A percentile compares a stretch with the other conserved stretches of the same genome.
phyloP scores from a whole-genome alignment of 139 green algal genomes.

The Picochlorum costavermella region DNA sequence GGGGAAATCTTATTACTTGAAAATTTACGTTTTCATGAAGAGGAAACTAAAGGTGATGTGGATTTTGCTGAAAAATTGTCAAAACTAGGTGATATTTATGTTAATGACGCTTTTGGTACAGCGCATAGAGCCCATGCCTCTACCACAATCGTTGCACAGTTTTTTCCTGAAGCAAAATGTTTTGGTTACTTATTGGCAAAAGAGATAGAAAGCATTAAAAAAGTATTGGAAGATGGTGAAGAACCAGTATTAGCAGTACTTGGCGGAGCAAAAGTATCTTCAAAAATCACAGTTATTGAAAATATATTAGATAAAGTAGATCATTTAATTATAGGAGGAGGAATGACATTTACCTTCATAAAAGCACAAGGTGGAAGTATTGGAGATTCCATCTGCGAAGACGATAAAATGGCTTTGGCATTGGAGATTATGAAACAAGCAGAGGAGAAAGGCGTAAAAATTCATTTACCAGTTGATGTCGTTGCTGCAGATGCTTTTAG shows the following conservation, averaged over 20 bases:
- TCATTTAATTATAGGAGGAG: conserved; percentile 82
- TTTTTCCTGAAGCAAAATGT: conserved; percentile 42
- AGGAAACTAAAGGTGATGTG: conserved; percentile 95
- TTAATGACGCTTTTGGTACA: conserved; percentile 99
- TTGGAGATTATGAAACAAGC: conserved; percentile 75
- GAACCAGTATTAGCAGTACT: conserved; percentile 94
- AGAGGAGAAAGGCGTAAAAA: conserved; percentile 74
- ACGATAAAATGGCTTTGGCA: conserved; percentile 96
- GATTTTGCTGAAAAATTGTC: conserved; percentile 88
- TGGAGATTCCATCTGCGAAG: conserved; percentile 91
- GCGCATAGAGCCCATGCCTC: conserved; percentile 96
- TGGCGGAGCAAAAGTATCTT: conserved; percentile 93
- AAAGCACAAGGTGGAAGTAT: conserved; percentile 73
- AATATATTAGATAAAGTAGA: conserved; percentile 83
- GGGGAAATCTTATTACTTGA: conserved; percentile 60
- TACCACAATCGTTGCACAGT: conserved; percentile 91
- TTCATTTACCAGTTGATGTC: conserved; percentile 94
- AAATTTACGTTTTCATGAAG: conserved; percentile 74
- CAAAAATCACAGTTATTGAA: conserved; percentile 98
- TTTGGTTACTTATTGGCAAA: conserved; percentile 78
- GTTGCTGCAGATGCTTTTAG: conserved; percentile 94
- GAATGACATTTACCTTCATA: conserved; percentile 99
- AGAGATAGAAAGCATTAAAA: conserved; percentile 89
- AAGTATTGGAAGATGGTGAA: conserved; percentile 75
- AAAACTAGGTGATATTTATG: conserved; percentile 82